These are phyloP conservation scores for Penicillium aurantiogriseum DNA, from an alignment of 2,329 filamentous ascomycete species.

Conservation along the genomic window DNA sequence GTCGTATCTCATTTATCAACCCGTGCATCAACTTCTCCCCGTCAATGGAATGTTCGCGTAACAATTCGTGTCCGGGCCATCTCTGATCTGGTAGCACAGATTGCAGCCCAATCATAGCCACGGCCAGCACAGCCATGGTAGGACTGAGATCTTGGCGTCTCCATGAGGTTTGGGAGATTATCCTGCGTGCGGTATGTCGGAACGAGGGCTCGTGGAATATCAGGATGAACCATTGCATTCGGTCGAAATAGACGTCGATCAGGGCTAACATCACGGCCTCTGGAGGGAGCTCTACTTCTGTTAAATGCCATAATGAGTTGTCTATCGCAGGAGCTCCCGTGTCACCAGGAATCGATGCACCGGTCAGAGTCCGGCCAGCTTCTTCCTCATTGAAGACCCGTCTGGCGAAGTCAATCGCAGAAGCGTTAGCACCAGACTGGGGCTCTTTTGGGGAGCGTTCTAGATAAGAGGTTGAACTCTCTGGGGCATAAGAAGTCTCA, in stretches of 20 bases:
- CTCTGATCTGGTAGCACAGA: constrained; percentile 16
- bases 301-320: constrained; percentile 16
- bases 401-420: constrained; percentile 23
- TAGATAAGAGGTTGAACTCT: not conserved
- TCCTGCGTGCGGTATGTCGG: constrained; percentile 8
- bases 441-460: constrained; percentile 10
- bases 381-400: constrained; percentile 21
- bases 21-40: constrained; percentile 6
- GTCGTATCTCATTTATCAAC: constrained; percentile 10
- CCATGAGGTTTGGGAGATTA: constrained; percentile 14
- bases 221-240: constrained; percentile 25
- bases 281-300: constrained; percentile 17
- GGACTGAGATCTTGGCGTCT: constrained; percentile 16
- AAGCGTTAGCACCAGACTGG: constrained; percentile 19
- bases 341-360: constrained; percentile 18
- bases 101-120: constrained; percentile 19
- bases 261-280: constrained; percentile 13
- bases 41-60: constrained; percentile 4
- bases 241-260: constrained; percentile 23
- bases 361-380: constrained; percentile 15
- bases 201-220: constrained; percentile 18
- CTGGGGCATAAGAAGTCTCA: not conserved
- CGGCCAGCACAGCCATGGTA: constrained; percentile 15
- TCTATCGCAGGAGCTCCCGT: constrained; percentile 7
- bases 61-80: constrained; percentile 15